Evolutionary conservation across 2,329 filamentous ascomycete species (phyloP).

Genomic region (Trichoderma koningiopsis): DNA sequence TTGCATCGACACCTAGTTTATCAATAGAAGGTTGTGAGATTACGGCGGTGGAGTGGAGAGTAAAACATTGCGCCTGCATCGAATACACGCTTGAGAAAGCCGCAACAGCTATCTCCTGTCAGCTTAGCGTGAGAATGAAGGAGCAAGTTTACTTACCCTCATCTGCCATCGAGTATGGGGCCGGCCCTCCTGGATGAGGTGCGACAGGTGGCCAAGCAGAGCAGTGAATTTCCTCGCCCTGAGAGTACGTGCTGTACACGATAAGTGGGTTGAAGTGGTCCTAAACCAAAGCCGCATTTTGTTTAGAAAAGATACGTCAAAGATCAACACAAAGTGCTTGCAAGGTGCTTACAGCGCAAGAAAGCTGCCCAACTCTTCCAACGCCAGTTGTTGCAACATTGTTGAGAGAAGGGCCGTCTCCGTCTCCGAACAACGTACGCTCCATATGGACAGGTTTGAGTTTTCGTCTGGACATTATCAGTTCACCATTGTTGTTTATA

Average conservation of each 20-base stretch:
- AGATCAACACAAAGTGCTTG: background rate
- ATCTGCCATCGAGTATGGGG: background rate
- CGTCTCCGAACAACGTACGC: background rate
- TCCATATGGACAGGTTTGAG: constrained; percentile 4
- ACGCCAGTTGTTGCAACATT: background rate
- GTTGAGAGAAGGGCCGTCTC: constrained; percentile 2
- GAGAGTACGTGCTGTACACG: background rate
- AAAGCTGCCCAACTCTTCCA: background rate
- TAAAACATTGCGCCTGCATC: constrained; percentile 3
- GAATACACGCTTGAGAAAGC: constrained; percentile 7
- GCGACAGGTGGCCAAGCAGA: background rate
- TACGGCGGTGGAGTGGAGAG: background rate
- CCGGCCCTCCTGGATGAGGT: background rate
- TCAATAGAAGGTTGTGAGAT: background rate
- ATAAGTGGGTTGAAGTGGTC: background rate
- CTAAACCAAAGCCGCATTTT: background rate
- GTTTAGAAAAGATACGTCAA: background rate
- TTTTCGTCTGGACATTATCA: background rate
- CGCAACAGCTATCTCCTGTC: background rate
- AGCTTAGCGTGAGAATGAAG: background rate
- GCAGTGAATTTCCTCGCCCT: background rate
- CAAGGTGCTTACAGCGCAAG: background rate
- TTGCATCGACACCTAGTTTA: background rate
- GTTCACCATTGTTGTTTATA: background rate
- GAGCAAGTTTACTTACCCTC: background rate